Conservation (phyloP, 805 yeast genomes). For the Saturnispora diversa region DNA sequence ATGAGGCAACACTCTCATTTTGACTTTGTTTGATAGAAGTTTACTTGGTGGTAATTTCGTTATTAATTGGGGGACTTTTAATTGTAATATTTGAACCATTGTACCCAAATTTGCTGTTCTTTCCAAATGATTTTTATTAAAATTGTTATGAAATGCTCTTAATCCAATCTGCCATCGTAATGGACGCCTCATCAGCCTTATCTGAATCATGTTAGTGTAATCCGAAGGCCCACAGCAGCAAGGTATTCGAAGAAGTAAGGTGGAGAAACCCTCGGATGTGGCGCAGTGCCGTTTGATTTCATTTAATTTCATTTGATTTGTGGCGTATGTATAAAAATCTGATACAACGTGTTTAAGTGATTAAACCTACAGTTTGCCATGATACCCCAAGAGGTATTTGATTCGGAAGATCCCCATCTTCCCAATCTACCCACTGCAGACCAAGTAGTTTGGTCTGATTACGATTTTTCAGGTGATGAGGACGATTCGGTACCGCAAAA, state of each 20-base stretch:
- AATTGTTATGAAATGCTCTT: background rate
- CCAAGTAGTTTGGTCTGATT: slow-evolving; percentile 27
- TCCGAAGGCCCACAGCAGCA: too few relatives aligned
- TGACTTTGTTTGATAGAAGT: slow-evolving; percentile 38
- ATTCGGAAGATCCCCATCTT: slow-evolving; percentile 35
- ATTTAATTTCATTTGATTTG: background rate
- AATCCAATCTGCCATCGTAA: background rate
- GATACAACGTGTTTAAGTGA: too few relatives aligned
- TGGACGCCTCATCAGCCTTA: background rate
- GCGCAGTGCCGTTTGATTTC: too few relatives aligned
- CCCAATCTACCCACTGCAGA: slow-evolving; percentile 33
- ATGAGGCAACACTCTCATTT: slow-evolving; percentile 49
- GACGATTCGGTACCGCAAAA: too few relatives aligned
- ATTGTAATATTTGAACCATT: slow-evolving; percentile 40
- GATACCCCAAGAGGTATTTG: slow-evolving; percentile 23
- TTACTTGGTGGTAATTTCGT: slow-evolving; percentile 37
- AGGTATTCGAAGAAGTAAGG: too few relatives aligned
- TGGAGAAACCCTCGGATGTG: too few relatives aligned
- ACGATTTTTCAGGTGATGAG: slow-evolving; percentile 16
- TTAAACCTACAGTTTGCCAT: too few relatives aligned
- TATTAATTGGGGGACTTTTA: slow-evolving; percentile 44
- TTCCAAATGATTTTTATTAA: slow-evolving; percentile 20
- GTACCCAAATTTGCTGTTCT: slow-evolving; percentile 47
- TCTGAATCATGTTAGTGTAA: too few relatives aligned
- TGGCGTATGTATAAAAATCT: slow-evolving; percentile 3